phyloP scores from a whole-genome alignment of 2,329 filamentous ascomycete species.

The Fusarium mexicanum region DNA sequence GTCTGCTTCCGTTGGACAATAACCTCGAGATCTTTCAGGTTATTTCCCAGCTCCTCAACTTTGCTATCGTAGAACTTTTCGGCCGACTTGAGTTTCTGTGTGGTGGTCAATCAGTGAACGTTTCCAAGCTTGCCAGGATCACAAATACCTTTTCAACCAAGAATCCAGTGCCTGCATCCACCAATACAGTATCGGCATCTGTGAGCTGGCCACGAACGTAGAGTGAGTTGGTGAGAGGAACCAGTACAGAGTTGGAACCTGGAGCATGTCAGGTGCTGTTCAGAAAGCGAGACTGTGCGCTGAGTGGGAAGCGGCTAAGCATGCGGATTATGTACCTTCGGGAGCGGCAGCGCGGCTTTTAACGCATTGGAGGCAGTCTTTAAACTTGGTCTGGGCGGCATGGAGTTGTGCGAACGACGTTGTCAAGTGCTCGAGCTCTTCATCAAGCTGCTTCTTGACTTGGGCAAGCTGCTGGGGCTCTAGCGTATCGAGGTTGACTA shows the following conservation, averaged over 20 bases:
- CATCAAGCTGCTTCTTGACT: constrained; percentile 95
- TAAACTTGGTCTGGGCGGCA: constrained; percentile 89
- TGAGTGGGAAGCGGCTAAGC: not conserved
- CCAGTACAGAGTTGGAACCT: constrained; percentile 71
- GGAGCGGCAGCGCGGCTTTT: constrained; percentile 51
- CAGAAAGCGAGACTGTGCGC: not conserved
- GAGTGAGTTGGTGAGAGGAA: constrained; percentile 93
- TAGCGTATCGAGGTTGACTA: constrained; percentile 77
- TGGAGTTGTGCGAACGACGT: constrained; percentile 90
- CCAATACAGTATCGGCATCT: constrained; percentile 79
- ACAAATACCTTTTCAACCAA: constrained; percentile 84
- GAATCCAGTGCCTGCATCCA: constrained; percentile 94
- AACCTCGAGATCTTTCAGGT: constrained; percentile 65
- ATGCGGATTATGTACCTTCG: constrained; percentile 41
- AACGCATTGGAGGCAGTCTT: constrained; percentile 86
- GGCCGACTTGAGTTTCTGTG: constrained; percentile 63
- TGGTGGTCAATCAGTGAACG: constrained; percentile 20
- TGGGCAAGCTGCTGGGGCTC: constrained; percentile 85
- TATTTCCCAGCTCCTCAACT: constrained; percentile 61
- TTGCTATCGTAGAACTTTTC: constrained; percentile 67
- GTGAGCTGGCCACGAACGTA: constrained; percentile 89
- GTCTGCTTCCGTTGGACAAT: constrained; percentile 78
- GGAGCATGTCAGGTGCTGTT: constrained; percentile 16
- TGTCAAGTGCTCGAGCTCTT: constrained; percentile 94
- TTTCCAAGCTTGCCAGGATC: not conserved